These are phyloP conservation scores for Rugosomyces carneus DNA, from an alignment of 1,284 basidiomycete genomes.

Conservation along the genomic window DNA sequence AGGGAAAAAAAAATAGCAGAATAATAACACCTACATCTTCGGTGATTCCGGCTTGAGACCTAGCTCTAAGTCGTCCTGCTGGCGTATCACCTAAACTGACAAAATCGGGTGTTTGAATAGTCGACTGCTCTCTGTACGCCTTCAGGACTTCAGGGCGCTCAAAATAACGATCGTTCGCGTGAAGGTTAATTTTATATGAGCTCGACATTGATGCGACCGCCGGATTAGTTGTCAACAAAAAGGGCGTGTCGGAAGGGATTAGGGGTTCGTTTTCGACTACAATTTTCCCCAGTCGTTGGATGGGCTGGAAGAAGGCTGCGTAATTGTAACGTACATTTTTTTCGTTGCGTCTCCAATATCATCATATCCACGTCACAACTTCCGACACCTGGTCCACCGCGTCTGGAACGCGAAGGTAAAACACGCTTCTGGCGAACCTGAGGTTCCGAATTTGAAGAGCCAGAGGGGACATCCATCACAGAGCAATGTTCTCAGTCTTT, in stretches of 20 bases:
- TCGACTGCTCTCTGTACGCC: conserved; percentile 58
- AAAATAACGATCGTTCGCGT: conserved; percentile 68
- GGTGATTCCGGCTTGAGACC: conserved; percentile 31
- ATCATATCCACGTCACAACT: conserved; percentile 73
- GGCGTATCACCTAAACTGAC: conserved; percentile 50
- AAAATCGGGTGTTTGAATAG: conserved; percentile 72
- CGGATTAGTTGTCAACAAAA: conserved; percentile 68
- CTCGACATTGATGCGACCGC: conserved; percentile 36
- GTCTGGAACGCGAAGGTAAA: conserved; percentile 70
- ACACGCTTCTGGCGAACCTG: conserved; percentile 62
- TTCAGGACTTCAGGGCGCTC: conserved; percentile 69
- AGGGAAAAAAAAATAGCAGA: not conserved
- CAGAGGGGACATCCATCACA: conserved; percentile 28
- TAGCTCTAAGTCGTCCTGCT: conserved; percentile 61
- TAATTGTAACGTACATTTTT: conserved; percentile 56
- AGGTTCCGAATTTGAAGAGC: conserved; percentile 22
- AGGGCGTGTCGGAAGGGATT: conserved; percentile 56
- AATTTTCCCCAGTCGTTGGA: conserved; percentile 1
- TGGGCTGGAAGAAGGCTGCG: not conserved
- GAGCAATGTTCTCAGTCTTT: conserved; percentile 6
- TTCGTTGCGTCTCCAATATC: conserved; percentile 77
- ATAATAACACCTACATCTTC: conserved; percentile 55
- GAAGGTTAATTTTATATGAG: conserved; percentile 42
- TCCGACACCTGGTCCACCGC: conserved; percentile 73
- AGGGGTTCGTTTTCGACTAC: conserved; percentile 67